Conservation (phyloP, 1,284 basidiomycete genomes). For the Sanghuangporus sanghuang region DNA sequence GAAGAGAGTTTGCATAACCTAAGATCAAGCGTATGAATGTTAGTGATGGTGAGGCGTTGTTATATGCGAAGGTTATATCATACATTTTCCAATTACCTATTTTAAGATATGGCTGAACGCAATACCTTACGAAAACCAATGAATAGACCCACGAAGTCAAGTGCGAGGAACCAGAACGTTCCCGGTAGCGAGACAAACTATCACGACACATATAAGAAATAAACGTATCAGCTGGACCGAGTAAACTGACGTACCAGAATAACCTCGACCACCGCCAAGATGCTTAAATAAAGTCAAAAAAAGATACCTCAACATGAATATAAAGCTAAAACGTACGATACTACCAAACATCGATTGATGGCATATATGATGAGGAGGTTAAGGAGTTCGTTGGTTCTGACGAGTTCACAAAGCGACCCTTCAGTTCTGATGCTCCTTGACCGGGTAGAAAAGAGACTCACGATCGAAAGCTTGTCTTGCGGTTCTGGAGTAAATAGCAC, state of each 20-base stretch:
- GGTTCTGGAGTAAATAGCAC: slow-evolving; percentile 33
- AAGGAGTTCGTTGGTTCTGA: slow-evolving; percentile 36
- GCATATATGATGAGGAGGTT: slow-evolving; percentile 39
- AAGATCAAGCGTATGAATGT: not conserved
- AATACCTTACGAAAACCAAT: not conserved
- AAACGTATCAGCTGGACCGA: not conserved
- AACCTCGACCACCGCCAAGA: slow-evolving; percentile 36
- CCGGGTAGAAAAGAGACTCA: not conserved
- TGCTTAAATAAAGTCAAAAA: slow-evolving; percentile 22
- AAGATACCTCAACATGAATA: not conserved
- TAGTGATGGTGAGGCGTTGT: not conserved
- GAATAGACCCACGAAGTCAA: slow-evolving; percentile 32
- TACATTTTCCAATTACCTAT: slow-evolving; percentile 40
- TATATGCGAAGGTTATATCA: slow-evolving; percentile 8
- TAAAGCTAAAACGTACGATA: slow-evolving; percentile 32
- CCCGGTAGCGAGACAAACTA: slow-evolving; percentile 34
- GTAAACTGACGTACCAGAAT: slow-evolving; percentile 26
- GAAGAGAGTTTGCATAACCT: slow-evolving; percentile 43
- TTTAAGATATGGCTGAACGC: not conserved
- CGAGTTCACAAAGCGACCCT: not conserved
- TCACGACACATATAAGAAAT: not conserved
- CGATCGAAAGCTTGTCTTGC: slow-evolving; percentile 22
- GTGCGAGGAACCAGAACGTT: slow-evolving; percentile 38
- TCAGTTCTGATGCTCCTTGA: not conserved
- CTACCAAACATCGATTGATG: slow-evolving; percentile 42